These are phyloP conservation scores for Suhomyces yuchorum DNA, from an alignment of 1,139 yeast species.

Conservation along the genomic window DNA sequence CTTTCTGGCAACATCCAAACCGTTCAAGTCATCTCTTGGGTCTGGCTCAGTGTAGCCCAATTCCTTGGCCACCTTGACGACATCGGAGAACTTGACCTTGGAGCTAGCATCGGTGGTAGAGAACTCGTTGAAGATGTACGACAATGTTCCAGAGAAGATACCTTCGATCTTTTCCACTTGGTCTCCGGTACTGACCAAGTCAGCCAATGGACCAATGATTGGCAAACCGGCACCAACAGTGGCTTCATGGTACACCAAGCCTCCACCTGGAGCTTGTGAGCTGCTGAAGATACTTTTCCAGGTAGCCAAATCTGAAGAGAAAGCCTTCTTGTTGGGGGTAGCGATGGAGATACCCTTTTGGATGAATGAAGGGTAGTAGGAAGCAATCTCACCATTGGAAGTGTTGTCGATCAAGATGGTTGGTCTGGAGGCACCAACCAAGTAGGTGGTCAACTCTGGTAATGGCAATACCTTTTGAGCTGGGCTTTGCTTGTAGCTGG, in stretches of 20 bases:
- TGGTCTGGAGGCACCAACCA: constrained; percentile 70
- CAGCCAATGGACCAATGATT: constrained; percentile 82
- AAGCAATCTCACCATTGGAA: constrained; percentile 76
- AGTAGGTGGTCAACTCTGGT: constrained; percentile 59
- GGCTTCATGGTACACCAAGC: constrained; percentile 94
- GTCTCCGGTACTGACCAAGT: constrained; percentile 89
- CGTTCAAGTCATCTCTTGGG: constrained; percentile 97
- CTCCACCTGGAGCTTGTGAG: constrained; percentile 57
- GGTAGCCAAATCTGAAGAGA: constrained; percentile 71
- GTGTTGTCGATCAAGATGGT: constrained; percentile 92
- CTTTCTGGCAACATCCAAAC: constrained; percentile 96
- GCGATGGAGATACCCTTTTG: constrained; percentile 86
- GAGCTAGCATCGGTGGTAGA: constrained; percentile 64
- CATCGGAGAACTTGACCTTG: constrained; percentile 78
- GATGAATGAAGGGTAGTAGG: constrained; percentile 72
- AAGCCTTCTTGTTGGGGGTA: constrained; percentile 97
- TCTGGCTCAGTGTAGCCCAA: constrained; percentile 98
- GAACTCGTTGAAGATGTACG: constrained; percentile 94
- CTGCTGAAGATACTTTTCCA: constrained; percentile 76
- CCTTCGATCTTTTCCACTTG: constrained; percentile 90
- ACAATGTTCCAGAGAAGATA: constrained; percentile 91
- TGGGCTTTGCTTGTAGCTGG: constrained; percentile 53
- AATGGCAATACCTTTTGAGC: constrained; percentile 54
- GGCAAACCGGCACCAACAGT: constrained; percentile 99
- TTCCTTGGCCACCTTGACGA: constrained; percentile 82